Percentiles rank a stretch among this genome's conserved stretches.
These are phyloP conservation scores for Pilobolus umbonatus DNA, from an alignment of 192 early-diverging fungal species.

Conservation along the genomic window DNA sequence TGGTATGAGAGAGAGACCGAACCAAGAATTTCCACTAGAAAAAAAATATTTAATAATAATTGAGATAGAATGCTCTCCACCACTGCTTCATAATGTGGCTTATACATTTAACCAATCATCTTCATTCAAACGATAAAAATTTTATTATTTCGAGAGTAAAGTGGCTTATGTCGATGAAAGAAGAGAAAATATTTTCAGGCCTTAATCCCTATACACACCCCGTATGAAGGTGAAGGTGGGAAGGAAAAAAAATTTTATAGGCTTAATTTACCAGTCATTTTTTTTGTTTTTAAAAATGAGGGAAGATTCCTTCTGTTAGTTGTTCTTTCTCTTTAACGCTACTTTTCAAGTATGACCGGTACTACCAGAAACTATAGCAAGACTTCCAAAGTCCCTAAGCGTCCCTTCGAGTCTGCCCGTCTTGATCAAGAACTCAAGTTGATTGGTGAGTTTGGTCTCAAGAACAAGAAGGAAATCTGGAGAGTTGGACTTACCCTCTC, in stretches of 20 bases:
- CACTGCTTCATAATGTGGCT: not conserved
- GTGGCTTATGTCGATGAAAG: constrained; percentile 8
- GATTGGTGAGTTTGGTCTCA: constrained; percentile 95
- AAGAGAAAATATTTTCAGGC: constrained; percentile 10
- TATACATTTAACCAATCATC: not conserved
- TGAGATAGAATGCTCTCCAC: not conserved
- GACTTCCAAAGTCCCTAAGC: constrained; percentile 94
- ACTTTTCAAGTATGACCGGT: constrained; percentile 36
- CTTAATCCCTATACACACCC: too few species aligned
- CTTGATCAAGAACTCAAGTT: constrained; percentile 93
- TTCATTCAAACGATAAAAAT: not conserved
- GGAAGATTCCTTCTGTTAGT: too few species aligned
- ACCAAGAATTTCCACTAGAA: not conserved
- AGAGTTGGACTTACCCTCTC: constrained; percentile 94
- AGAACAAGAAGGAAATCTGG: constrained; percentile 99
- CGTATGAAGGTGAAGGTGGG: too few species aligned
- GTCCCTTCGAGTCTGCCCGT: constrained; percentile 95
- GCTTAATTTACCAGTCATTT: too few species aligned
- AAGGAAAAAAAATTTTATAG: not conserved
- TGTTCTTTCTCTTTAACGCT: constrained; percentile 21
- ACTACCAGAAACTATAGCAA: constrained; percentile 57
- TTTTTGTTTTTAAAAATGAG: not conserved
- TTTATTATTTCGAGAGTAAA: not conserved
- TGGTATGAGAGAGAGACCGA: not conserved
- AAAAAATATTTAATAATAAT: not conserved